phyloP scores from a whole-genome alignment of 2,329 filamentous ascomycete genomes.

The Coleophoma eucalyptorum region DNA sequence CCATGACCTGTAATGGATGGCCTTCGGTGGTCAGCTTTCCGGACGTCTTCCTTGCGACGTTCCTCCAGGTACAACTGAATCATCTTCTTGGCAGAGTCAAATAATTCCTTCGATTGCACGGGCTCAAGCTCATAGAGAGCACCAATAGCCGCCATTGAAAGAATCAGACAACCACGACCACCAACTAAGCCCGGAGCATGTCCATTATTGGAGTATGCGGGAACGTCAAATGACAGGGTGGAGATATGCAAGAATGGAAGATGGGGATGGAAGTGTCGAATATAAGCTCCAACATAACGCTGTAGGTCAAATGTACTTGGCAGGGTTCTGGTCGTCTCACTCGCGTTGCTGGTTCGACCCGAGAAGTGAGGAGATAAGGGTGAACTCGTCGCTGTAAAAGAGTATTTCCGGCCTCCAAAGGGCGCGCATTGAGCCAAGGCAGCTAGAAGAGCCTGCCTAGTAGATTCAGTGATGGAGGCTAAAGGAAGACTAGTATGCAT shows the following conservation, averaged over 20 bases:
- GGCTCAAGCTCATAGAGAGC: constrained; percentile 86
- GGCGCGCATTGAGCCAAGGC: constrained; percentile 52
- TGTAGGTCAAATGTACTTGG: constrained; percentile 84
- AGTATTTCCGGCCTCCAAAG: constrained; percentile 61
- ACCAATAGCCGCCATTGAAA: constrained; percentile 83
- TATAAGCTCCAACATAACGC: constrained; percentile 85
- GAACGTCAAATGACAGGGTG: constrained; percentile 84
- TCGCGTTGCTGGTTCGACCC: constrained; percentile 42
- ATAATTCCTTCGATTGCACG: constrained; percentile 75
- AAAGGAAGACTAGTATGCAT: constrained; percentile 54
- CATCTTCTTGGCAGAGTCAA: constrained; percentile 93
- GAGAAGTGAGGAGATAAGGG: constrained; percentile 50
- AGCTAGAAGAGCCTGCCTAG: constrained; percentile 56
- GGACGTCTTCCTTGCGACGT: constrained; percentile 78
- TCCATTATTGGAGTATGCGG: constrained; percentile 61
- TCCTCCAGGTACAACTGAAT: constrained; percentile 92
- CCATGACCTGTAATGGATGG: constrained; percentile 42
- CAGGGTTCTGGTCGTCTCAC: constrained; percentile 53
- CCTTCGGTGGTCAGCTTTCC: constrained; percentile 55
- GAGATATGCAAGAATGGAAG: constrained; percentile 91
- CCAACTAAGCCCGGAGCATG: constrained; percentile 59
- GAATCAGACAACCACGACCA: constrained; percentile 79
- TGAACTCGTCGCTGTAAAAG: constrained; percentile 51
- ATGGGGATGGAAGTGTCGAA: constrained; percentile 91
- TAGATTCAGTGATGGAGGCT: constrained; percentile 62